A percentile compares a stretch with the other conserved stretches of the same genome.
Evolutionary conservation across 2,329 filamentous ascomycete species (phyloP).

Genomic region (Monilinia vaccinii-corymbosi): DNA sequence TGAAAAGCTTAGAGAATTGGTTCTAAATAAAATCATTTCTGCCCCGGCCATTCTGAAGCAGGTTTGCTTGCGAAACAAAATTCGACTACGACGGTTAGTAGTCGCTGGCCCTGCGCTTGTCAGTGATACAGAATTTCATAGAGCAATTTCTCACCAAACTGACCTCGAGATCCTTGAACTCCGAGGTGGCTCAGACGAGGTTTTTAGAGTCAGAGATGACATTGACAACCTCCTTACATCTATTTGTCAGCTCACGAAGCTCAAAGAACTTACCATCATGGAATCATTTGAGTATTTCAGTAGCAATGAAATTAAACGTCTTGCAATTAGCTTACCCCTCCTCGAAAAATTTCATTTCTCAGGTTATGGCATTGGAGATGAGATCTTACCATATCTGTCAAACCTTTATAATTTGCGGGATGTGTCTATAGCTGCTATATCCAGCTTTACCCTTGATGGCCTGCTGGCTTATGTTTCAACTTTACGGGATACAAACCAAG

Average conservation of each 20-base stretch:
- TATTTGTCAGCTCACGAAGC: slow-evolving; percentile 40
- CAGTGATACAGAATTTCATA: slow-evolving; percentile 43
- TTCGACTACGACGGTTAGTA: slow-evolving; percentile 39
- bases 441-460: slow-evolving; percentile 43
- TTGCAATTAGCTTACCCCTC: slow-evolving; percentile 33
- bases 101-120: slow-evolving; percentile 40
- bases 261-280: slow-evolving; percentile 44
- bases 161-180: slow-evolving; percentile 38
- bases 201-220: slow-evolving; percentile 34
- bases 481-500: slow-evolving; percentile 30
- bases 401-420: slow-evolving; percentile 39
- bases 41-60: slow-evolving; percentile 44
- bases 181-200: slow-evolving; percentile 38
- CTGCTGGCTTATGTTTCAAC: slow-evolving; percentile 36
- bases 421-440: slow-evolving; percentile 45
- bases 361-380: slow-evolving; percentile 44
- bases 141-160: slow-evolving; percentile 41
- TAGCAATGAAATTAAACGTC: slow-evolving; percentile 38
- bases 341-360: slow-evolving; percentile 49
- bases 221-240: slow-evolving; percentile 41
- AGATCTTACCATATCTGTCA: slow-evolving; percentile 37
- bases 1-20: slow-evolving; percentile 39
- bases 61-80: slow-evolving; percentile 37
- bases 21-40: slow-evolving; percentile 41
- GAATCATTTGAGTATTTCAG: slow-evolving; percentile 43